Evolutionary conservation across 805 yeast genomes (phyloP), one percentile per base, ranked within the genome.

Genomic region (Saturnispora ahearnii): DNA sequence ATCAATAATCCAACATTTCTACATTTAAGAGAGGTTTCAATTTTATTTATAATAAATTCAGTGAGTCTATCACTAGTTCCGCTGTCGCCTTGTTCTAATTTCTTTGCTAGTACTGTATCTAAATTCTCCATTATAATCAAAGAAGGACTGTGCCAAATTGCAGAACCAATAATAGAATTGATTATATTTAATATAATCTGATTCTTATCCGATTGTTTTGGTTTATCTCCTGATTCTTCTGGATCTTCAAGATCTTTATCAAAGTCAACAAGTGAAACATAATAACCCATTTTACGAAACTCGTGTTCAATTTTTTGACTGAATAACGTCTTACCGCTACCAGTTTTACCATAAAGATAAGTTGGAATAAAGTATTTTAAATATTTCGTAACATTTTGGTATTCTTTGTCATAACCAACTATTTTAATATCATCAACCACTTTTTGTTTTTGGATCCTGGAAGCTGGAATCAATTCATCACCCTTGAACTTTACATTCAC

Each of bases 251-350:
- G 6, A 29, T 44, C 49, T n/a, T 49, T 41, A 22, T 47, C 47
- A 40, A 53, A 53, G 34, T 51, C 48, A 55, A 85, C 64, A 52
- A 72, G 58, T 55, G 74, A 72, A 30, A 81, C 62, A 58, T 71
- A 62, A 57, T 73, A 74, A 11, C 82, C 76, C 34, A 71, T 62
- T 1, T 62, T 46, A 8, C 59, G 52, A 6, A 85, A 59, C 9
- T 58, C 57, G 1, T 66, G 51, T 0, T 72, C 57, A 0, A 84
- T 60, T 26, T 73, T 67, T 3, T 71, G 63, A 13, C 81, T 59
- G 2, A 84, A 53, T 2, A 79, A 65, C 0, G 93, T 70, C 62
- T 91, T 91, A 0, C 98, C 98, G 53, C 87, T 76, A 0, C 96
- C 97, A 1, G 86, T 70, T 22, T 81, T 66, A 0, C 97, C 98